These are phyloP conservation scores for Pseudoscleropodium purum DNA, from an alignment of 225 moss, liverwort and hornwort species.

Conservation along the genomic window DNA sequence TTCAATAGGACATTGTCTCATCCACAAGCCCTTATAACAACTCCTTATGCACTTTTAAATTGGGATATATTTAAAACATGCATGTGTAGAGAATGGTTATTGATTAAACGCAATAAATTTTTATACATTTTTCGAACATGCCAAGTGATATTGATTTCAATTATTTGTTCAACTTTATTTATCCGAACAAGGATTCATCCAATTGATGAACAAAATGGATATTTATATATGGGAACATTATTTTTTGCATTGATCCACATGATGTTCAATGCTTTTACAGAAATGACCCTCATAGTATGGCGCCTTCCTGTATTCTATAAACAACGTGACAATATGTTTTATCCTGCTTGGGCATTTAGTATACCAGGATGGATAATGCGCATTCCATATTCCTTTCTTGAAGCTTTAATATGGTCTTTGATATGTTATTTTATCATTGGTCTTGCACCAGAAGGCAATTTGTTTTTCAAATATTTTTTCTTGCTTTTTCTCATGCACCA, in stretches of 20 bases:
- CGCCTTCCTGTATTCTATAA: slow-evolving; percentile 36
- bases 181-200: slow-evolving; percentile 26
- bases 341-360: slow-evolving; percentile 45
- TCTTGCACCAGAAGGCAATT: slow-evolving; percentile 10
- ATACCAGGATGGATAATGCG: slow-evolving; percentile 37
- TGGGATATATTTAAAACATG: slow-evolving; percentile 41
- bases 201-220: slow-evolving; percentile 34
- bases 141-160: slow-evolving; percentile 20
- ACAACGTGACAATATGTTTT: slow-evolving; percentile 42
- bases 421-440: slow-evolving; percentile 36
- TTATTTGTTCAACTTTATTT: slow-evolving; percentile 32
- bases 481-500: slow-evolving; percentile 44
- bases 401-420: slow-evolving; percentile 37
- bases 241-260: slow-evolving; percentile 45
- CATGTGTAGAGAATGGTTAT: slow-evolving; percentile 25
- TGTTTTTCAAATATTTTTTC: slow-evolving; percentile 26
- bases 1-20: slow-evolving; percentile 15
- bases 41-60: slow-evolving; percentile 20
- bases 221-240: slow-evolving; percentile 27
- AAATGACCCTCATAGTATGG: slow-evolving; percentile 36
- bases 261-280: slow-evolving; percentile 43
- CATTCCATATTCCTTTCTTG: slow-evolving; percentile 30
- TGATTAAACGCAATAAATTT: slow-evolving; percentile 43
- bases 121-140: slow-evolving; percentile 32
- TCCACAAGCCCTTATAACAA: slow-evolving; percentile 15